Base-by-base conservation (phyloP, 2,329 filamentous ascomycete genomes). In the Trichoderma atrobrunneum region DNA sequence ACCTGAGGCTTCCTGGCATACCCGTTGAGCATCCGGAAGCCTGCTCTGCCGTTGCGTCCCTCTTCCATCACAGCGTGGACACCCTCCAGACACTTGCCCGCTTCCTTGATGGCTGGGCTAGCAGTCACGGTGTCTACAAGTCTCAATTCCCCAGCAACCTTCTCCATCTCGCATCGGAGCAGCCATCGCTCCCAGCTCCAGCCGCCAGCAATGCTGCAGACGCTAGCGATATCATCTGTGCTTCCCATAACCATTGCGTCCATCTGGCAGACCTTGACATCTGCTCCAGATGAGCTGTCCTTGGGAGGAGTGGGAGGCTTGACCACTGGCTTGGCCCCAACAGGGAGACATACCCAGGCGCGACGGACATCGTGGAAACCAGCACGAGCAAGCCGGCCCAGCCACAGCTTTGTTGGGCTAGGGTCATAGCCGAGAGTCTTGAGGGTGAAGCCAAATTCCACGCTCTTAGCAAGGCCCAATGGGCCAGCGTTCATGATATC, bases 141-240 rank as follows among this genome's bases (percentile, higher is more conserved):
- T 12, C 87, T 81, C 73, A 87, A 81, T 79, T 93, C 91, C 30
- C 93, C 92, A 78, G 93, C 85, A 5, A 86, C 85, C 81, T 88
- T 96, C 85, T 98, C 95, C 83, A 91, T 88, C 83, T 96, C 93
- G 77, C 95, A 88, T 78, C 94, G 93, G 76, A 98, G 84, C 81
- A 98, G 88, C 96, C 96, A 99, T 80, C 93, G 92, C 87, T 99
- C 96, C 95, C 95, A 99, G 80, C 91, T 91, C 91, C 94, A 96
- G 30, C 92, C 91, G 5, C 94, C 96, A 1, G 95, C 89, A 54
- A 98, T 84, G 24, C 95, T 95, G 14, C 93, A 92, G 75, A 97
- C 85, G 76, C 88, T 90, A 2, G 93, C 93, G 16, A 91, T 89
- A 78, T 90, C 89, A 64, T 90, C 88, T 0, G 92, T 94, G 77